phyloP scores from a whole-genome alignment of 1,284 basidiomycete species.

The Porodaedalea pini region DNA sequence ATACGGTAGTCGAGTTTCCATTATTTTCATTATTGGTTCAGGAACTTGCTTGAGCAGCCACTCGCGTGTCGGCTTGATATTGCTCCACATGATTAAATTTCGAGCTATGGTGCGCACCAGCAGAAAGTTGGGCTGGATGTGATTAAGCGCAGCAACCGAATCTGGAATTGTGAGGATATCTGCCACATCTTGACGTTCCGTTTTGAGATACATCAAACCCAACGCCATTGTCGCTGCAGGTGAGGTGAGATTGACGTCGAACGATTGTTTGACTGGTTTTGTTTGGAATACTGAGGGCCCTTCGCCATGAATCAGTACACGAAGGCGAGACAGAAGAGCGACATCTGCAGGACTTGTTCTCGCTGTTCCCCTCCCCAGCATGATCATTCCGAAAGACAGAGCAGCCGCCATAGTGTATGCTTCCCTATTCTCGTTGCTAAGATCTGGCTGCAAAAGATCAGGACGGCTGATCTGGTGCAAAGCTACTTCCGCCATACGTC shows the following conservation, averaged over 20 bases:
- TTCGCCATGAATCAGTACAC: conserved; percentile 72
- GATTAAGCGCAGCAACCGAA: conserved; percentile 74
- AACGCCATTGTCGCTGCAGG: conserved; percentile 89
- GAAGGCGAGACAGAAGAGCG: conserved; percentile 61
- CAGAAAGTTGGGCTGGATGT: conserved; percentile 85
- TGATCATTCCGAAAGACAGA: conserved; percentile 91
- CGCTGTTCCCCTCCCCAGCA: conserved; percentile 81
- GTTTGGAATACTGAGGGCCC: conserved; percentile 35
- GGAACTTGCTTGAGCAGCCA: conserved; percentile 85
- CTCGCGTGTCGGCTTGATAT: conserved; percentile 64
- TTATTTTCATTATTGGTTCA: conserved; percentile 54
- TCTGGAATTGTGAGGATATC: conserved; percentile 82
- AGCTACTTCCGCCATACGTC: conserved; percentile 90
- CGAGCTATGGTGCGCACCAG: conserved; percentile 78
- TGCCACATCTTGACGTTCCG: conserved; percentile 79
- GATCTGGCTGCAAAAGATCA: conserved; percentile 76
- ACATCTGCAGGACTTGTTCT: conserved; percentile 68
- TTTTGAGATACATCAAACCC: conserved; percentile 89
- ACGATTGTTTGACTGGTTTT: conserved; percentile 43
- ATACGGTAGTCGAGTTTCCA: conserved; percentile 49
- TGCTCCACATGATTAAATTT: conserved; percentile 86
- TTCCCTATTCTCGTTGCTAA: conserved; percentile 83
- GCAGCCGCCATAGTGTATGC: conserved; percentile 89
- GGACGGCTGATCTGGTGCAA: conserved; percentile 78
- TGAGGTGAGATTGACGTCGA: conserved; percentile 85